Base-by-base conservation (phyloP, 2,329 filamentous ascomycete species). In the Chaetomium sp. region DNA sequence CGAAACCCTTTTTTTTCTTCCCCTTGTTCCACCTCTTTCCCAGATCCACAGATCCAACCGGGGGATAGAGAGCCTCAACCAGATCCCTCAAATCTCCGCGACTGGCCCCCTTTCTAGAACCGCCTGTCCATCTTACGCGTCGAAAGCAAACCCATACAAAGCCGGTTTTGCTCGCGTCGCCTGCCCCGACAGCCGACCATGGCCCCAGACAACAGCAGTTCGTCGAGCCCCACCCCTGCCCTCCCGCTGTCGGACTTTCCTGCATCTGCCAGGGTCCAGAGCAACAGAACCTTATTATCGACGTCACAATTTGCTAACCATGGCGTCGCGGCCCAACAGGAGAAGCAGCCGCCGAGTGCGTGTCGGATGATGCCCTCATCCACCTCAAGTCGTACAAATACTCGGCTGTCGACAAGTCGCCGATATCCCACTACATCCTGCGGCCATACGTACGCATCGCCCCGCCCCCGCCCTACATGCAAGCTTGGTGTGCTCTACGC, bases 381-480 rank as follows among this genome's bases (percentile, higher is more conserved):
- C 93, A 97, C 77, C 88, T 99, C 72, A 95, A 93, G 79, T 89
- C 90, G 66, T 99, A 99, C 87, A 96, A 97, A 76, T 99, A 99
- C 79, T 96, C 93, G 72, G 92, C 90, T 73, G 93, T 99, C 78
- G 95, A 99, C 83, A 94, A 97, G 79, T 97, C 93, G 58, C 90
- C 91, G 68, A 87, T 97, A 65, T 98, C 95, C 64, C 87, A 93
- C 77, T 96, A 98, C 78, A 91, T 99, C 75, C 85, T 99, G 58
- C 91, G 90, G 71, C 94, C 96, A 75, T 99, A 97, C 82, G 95
- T 98, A 90, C 77, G 90, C 80, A 54, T 66, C 49, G 31, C 55
- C 63, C 60, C 62, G 51, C 50, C 63, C 56, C 65, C 62, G 33
- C 38, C n/a, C 50, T 27, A 4, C 50, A 49, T 27, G 13, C 27